Base-by-base conservation (phyloP, 2,329 filamentous ascomycete species). In the Dactylellina cionopaga region DNA sequence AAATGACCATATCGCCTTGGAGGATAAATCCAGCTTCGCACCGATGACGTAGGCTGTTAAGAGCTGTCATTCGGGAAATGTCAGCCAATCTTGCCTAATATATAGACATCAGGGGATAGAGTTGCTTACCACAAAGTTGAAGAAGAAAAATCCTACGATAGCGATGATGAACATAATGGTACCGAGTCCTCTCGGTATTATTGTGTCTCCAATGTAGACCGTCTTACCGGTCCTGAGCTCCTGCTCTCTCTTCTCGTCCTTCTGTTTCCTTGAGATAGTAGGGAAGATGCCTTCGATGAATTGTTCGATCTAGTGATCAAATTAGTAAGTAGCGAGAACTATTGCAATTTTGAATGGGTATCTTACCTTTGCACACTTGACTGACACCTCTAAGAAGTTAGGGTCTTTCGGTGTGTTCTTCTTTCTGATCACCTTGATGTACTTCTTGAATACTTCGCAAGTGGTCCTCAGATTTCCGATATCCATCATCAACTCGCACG, bases 271-370 rank as follows among this genome's bases (percentile, higher is more conserved):
- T 74, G 35, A 81, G 77, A 11, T 86, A 6, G 87, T 86, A 2
- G 95, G 95, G 87, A 93, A 98, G 76, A 98, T 88, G 3, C 88
- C 89, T 81, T 98, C 94, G 79, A 98, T 96, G 80, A 96, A 96
- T 83, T 95, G 91, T 80, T 98, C 93, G 75, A 96, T 91, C 90
- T 95, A 47, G 37, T 35, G 25, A 51, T 44, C 44, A 17, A 25
- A 51, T 49, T 55, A 49, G 13, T n/a, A 1, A n/a, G n/a, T n/a
- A n/a, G n/a, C n/a, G n/a, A n/a, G n/a, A 13, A 6, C 17, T 19
- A 22, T 13, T 10, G 19, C 29, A 75, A 52, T 31, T 52, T 70
- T 77, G 59, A 77, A 49, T 25, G n/a, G 24, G 22, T 0, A 43
- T 37, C 11, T 49, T 80, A 94, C 91, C 86, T 92, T 92, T 78